A percentile compares a stretch with the other conserved stretches of the same genome.
Conservation (phyloP, 2,329 filamentous ascomycete species). For the Tolypocladium inflatum region DNA sequence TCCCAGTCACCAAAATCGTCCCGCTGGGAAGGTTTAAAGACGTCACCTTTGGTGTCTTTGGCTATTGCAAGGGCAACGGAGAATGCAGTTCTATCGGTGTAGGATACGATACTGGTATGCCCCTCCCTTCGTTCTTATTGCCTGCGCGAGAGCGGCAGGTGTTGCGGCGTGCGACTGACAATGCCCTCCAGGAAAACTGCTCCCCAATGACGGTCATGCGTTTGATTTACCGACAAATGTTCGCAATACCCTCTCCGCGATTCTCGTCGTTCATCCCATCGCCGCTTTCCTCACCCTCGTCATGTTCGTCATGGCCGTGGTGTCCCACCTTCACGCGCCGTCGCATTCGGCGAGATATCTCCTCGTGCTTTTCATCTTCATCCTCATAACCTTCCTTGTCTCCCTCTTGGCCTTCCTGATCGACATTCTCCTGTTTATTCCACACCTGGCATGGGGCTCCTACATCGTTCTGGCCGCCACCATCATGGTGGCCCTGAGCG, state of each 20-base stretch:
- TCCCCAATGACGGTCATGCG: constrained; percentile 20
- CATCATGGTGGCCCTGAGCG: constrained; percentile 71
- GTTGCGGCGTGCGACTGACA: neutral
- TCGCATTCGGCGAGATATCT: constrained; percentile 87
- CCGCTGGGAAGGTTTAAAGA: constrained; percentile 70
- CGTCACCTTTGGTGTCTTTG: constrained; percentile 85
- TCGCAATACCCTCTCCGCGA: constrained; percentile 64
- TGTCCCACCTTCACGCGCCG: constrained; percentile 78
- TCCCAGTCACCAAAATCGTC: constrained; percentile 77
- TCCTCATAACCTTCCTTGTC: constrained; percentile 74
- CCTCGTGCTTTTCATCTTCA: constrained; percentile 74
- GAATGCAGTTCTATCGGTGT: constrained; percentile 66
- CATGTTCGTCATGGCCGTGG: constrained; percentile 69
- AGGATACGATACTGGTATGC: constrained; percentile 72
- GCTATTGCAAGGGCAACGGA: constrained; percentile 58
- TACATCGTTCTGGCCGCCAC: constrained; percentile 89
- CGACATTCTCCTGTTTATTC: constrained; percentile 89
- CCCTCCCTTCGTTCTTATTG: neutral
- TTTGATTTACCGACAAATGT: constrained; percentile 49
- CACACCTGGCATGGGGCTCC: constrained; percentile 87
- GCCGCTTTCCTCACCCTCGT: constrained; percentile 79
- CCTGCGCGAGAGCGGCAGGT: neutral
- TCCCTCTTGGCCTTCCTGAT: constrained; percentile 83
- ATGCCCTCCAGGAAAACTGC: constrained; percentile 10
- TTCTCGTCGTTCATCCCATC: constrained; percentile 87